These are phyloP conservation scores for Megacollybia marginata DNA, from an alignment of 768 basidiomycete genomes.

Conservation along the genomic window DNA sequence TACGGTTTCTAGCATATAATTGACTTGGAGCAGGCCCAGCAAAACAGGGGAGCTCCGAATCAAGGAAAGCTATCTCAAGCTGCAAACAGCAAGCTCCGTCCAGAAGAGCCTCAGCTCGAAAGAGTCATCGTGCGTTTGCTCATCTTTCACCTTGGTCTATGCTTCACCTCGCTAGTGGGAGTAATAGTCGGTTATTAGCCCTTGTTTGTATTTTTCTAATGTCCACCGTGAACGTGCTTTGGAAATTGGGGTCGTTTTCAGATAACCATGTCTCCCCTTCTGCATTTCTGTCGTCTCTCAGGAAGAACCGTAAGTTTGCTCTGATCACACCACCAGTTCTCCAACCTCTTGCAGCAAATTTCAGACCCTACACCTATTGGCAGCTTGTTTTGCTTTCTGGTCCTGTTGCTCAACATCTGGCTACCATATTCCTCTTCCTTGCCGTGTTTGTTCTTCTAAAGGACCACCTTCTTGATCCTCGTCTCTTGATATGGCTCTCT, in stretches of 20 bases:
- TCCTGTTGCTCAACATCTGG: conserved; percentile 79
- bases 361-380: conserved; percentile 72
- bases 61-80: conserved; percentile 39
- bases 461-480: conserved; percentile 57
- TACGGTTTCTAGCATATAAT: not conserved
- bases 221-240: conserved; percentile 37
- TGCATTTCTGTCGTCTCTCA: conserved; percentile 71
- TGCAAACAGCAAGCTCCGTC: conserved; percentile 24
- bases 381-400: conserved; percentile 62
- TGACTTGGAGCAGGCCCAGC: conserved; percentile 29
- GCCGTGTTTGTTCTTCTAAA: conserved; percentile 70
- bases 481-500: conserved; percentile 60
- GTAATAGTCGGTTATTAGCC: conserved; percentile 10
- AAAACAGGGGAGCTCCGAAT: conserved; percentile 35
- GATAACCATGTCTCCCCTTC: conserved; percentile 79
- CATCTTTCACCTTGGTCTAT: conserved; percentile 5
- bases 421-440: conserved; percentile 75
- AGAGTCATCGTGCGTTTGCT: conserved; percentile 33
- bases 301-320: conserved; percentile 60
- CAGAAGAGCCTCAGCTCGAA: conserved; percentile 27
- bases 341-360: conserved; percentile 50
- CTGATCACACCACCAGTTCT: conserved; percentile 4
- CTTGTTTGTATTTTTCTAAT: not conserved
- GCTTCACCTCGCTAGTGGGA: conserved; percentile 26
- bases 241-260: conserved; percentile 66